phyloP scores from a whole-genome alignment of 495 filamentous ascomycete genomes.

The Terfezia claveryi region DNA sequence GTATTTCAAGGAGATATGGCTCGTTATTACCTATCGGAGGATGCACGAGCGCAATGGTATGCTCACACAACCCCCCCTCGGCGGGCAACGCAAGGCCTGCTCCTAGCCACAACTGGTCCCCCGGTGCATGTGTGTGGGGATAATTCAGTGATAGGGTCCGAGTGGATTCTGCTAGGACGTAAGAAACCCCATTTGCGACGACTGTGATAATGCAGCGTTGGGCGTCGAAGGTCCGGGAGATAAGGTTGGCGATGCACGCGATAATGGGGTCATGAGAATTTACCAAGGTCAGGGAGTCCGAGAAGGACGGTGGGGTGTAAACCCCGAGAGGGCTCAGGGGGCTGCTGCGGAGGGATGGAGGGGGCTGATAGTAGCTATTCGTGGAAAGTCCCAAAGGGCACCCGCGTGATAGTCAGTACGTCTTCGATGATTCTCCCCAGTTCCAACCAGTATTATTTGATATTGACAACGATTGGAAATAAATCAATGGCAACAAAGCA shows the following conservation, averaged over 20 bases:
- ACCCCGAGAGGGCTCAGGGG: background rate
- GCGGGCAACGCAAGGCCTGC: constrained; percentile 24
- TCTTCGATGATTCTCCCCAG: background rate
- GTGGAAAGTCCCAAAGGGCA: too few relatives aligned
- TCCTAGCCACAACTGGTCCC: constrained; percentile 24
- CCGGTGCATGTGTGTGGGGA: constrained; percentile 18
- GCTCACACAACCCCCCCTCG: constrained; percentile 27
- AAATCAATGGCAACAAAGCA: background rate
- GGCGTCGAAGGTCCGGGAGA: constrained; percentile 29
- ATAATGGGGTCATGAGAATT: constrained; percentile 33
- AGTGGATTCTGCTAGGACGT: constrained; percentile 42
- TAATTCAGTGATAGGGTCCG: constrained; percentile 27
- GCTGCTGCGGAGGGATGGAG: background rate
- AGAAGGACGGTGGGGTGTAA: constrained; percentile 12
- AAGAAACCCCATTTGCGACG: constrained; percentile 34
- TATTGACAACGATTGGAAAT: too few relatives aligned
- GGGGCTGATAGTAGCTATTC: background rate
- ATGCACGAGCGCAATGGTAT: constrained; percentile 22
- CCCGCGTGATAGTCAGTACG: too few relatives aligned
- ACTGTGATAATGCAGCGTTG: constrained; percentile 37
- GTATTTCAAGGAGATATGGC: constrained; percentile 25
- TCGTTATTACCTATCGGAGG: constrained; percentile 16
- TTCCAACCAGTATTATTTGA: too few relatives aligned
- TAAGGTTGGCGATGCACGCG: constrained; percentile 41
- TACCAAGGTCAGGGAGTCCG: constrained; percentile 1